phyloP scores from a whole-genome alignment of 176 grass and related monocot genomes.

The Themeda triandra region DNA sequence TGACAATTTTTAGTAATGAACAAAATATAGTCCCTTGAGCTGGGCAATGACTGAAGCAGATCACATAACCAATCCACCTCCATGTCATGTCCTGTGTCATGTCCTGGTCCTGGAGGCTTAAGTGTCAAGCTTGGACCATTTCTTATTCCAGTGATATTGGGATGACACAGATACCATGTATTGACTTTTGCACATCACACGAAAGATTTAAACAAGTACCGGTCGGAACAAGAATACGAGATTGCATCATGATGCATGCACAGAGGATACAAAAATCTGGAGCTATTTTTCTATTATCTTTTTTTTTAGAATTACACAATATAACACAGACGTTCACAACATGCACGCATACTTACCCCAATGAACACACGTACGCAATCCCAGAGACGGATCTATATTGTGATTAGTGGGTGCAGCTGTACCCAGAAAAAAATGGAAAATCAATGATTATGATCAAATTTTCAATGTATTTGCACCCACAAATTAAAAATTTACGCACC shows the following conservation, averaged over 20 bases:
- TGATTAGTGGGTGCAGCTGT: too few relatives aligned
- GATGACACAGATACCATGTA: neutral
- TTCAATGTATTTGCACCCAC: too few relatives aligned
- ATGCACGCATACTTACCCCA: too few relatives aligned
- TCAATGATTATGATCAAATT: too few relatives aligned
- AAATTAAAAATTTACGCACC: too few relatives aligned
- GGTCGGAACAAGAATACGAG: neutral
- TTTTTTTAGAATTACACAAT: too few relatives aligned
- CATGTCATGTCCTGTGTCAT: neutral
- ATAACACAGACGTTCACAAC: too few relatives aligned
- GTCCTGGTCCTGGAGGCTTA: neutral
- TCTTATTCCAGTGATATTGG: neutral
- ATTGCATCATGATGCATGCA: neutral
- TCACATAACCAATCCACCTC: neutral
- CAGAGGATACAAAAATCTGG: neutral
- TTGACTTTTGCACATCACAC: neutral
- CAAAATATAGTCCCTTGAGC: neutral
- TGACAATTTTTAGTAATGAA: neutral
- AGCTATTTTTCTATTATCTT: too few relatives aligned
- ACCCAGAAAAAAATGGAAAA: too few relatives aligned
- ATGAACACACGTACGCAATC: too few relatives aligned
- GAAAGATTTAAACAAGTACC: neutral
- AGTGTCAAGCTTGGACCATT: neutral
- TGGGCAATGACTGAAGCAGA: neutral
- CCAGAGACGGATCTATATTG: too few relatives aligned